Evolutionary conservation across 2,329 filamentous ascomycete species (phyloP).

Genomic region (Fonsecaea pedrosoi): DNA sequence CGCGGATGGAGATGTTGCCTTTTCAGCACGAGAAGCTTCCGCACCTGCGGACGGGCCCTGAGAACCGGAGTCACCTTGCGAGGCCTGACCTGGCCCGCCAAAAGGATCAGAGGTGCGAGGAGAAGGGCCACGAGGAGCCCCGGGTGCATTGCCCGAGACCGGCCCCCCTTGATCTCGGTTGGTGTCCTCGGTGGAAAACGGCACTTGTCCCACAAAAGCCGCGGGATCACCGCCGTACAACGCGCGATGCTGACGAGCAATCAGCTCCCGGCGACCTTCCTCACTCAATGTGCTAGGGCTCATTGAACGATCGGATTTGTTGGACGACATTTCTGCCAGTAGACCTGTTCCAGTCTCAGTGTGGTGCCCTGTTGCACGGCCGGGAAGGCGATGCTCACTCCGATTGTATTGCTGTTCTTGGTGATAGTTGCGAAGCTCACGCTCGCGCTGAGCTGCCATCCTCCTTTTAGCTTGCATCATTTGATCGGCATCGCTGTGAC

Average conservation of each 20-base stretch:
- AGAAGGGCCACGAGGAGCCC: constrained; percentile 73
- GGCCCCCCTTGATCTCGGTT: constrained; percentile 70
- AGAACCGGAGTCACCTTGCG: constrained; percentile 19
- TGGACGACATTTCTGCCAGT: constrained; percentile 71
- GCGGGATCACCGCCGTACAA: constrained; percentile 79
- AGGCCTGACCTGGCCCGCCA: constrained; percentile 52
- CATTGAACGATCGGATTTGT: constrained; percentile 85
- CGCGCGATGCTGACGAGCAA: constrained; percentile 92
- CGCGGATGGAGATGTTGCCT: constrained; percentile 65
- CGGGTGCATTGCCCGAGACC: constrained; percentile 52
- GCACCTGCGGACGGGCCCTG: constrained; percentile 24
- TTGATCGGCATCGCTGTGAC: constrained; percentile 91
- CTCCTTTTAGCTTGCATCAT: constrained; percentile 99
- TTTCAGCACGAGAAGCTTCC: constrained; percentile 60
- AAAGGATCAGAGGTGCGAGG: constrained; percentile 80
- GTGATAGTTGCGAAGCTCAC: constrained; percentile 98
- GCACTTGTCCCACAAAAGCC: constrained; percentile 70
- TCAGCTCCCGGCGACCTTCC: constrained; percentile 93
- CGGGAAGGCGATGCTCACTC: constrained; percentile 65
- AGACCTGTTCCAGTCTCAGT: constrained; percentile 61
- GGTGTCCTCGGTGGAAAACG: constrained; percentile 73
- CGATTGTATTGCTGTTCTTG: constrained; percentile 99
- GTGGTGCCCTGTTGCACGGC: constrained; percentile 4
- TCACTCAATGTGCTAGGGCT: constrained; percentile 89
- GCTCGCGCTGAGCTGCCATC: constrained; percentile 98